Evolutionary conservation across 2,329 filamentous ascomycete genomes (phyloP), one percentile per base, ranked within the genome.

Genomic region (Aspergillus viridinutans): DNA sequence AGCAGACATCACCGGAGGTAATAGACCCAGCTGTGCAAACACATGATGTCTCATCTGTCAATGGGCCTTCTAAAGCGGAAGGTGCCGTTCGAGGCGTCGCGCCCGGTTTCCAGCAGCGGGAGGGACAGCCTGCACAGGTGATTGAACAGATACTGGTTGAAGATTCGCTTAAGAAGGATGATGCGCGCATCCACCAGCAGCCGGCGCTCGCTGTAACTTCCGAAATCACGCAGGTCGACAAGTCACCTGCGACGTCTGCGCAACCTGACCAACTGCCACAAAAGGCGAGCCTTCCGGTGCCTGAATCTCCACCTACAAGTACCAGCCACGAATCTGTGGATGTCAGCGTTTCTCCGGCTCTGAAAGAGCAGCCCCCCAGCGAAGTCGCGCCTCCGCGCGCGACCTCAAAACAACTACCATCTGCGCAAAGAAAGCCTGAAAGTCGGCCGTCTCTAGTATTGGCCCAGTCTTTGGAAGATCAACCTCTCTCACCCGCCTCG

Each of bases 401-500:
- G 21, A 57, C 62, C 6, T 56, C 62, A 35, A 51, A 63, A n/a
- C 43, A 47, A 23, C 54, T 65, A 20, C 3, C 59, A 8, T 58
- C 60, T 20, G 32, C 61, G 4, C 65, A 64, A 55, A 66, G 63
- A 53, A 72, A 71, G 55, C 59, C 63, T 57, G 67, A 70, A 51
- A 55, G 59, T 49, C 69, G 64, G 25, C 64, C 69, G 5, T 66
- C 71, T 55, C 62, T 72, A 48, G 58, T 62, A 21, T 50, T 70
- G 50, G 67, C 69, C 8, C 60, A 64, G n/a, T 59, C 64, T 21
- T 9, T 45, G 17, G 59, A 67, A 21, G 57, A 77, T 52, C 73
- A 76, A 49, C 74, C 74, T 21, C 70, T 76, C 38, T 78, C 76
- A 9, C 83, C 83, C 25, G 83, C 79, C 8, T 93, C 90, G 5